Conservation (phyloP, 441 rosid species). For the Erysimum cheiri region DNA sequence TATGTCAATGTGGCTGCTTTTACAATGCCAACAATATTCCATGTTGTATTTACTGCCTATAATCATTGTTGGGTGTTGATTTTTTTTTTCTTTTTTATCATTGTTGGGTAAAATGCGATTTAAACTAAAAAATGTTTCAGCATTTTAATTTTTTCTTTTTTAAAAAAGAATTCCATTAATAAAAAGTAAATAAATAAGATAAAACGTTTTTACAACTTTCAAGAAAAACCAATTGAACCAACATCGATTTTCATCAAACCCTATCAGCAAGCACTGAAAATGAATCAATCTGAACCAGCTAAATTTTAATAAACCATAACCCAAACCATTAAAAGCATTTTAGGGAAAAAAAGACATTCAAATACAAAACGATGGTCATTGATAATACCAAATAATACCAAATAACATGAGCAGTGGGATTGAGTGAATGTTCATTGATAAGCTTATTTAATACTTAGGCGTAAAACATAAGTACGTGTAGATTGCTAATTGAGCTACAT, state of each 20-base stretch:
- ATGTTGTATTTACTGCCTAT: too few relatives aligned
- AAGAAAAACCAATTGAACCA: not conserved
- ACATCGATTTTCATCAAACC: not conserved
- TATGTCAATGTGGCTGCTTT: too few relatives aligned
- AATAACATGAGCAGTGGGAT: not conserved
- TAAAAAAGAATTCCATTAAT: too few relatives aligned
- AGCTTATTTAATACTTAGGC: conserved; percentile 29
- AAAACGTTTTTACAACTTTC: too few relatives aligned
- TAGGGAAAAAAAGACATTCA: not conserved
- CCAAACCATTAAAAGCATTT: not conserved
- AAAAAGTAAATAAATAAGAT: too few relatives aligned
- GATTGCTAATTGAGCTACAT: conserved; percentile 36
- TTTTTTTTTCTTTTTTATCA: too few relatives aligned
- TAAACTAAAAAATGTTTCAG: too few relatives aligned
- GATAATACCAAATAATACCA: not conserved
- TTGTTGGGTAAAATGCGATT: too few relatives aligned
- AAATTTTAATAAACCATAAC: not conserved
- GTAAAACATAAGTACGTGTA: conserved; percentile 42
- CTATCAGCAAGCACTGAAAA: not conserved
- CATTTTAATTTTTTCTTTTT: too few relatives aligned
- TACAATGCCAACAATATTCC: too few relatives aligned
- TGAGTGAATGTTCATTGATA: conserved; percentile 22
- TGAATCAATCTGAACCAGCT: not conserved
- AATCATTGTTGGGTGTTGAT: too few relatives aligned
- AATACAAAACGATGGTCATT: conserved; percentile 5